Evolutionary conservation across 2,329 filamentous ascomycete species (phyloP).

Genomic region (Colletotrichum sp.): DNA sequence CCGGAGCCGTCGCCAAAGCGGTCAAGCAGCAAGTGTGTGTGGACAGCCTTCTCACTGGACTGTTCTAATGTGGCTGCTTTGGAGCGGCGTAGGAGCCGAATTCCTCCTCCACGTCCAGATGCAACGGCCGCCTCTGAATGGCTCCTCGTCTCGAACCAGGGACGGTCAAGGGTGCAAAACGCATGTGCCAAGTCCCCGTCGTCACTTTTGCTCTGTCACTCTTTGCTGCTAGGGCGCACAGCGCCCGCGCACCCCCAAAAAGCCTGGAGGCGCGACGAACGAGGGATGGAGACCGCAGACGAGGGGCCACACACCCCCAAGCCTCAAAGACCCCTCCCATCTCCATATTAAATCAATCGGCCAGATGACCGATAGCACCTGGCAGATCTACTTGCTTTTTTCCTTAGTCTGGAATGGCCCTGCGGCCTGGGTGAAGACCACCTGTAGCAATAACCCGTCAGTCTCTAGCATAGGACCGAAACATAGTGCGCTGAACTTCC

Average conservation of each 20-base stretch:
- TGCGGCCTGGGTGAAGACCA: background rate
- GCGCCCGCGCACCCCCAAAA: background rate
- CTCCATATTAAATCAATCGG: conserved; percentile 18
- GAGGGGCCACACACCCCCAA: background rate
- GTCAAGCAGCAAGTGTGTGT: background rate
- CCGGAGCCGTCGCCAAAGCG: conserved; percentile 10
- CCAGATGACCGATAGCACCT: conserved; percentile 16
- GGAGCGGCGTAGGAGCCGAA: conserved; percentile 11
- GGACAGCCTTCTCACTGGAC: background rate
- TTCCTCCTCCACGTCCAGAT: conserved; percentile 1
- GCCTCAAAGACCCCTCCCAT: conserved; percentile 14
- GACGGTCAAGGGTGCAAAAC: conserved; percentile 14
- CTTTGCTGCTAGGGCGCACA: background rate
- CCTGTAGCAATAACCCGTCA: background rate
- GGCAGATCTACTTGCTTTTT: conserved; percentile 18
- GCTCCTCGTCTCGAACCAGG: background rate
- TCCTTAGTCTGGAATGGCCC: background rate
- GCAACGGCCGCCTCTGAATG: conserved; percentile 11
- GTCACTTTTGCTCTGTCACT: background rate
- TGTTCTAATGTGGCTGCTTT: background rate
- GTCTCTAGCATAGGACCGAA: background rate
- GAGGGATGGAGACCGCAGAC: background rate
- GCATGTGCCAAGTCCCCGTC: conserved; percentile 13
- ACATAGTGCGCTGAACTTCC: background rate
- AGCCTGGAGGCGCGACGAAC: background rate